Percentiles rank a stretch among this genome's conserved stretches.
Evolutionary conservation across 331 rosid genomes (phyloP).

Genomic region (Quercus tomentella): DNA sequence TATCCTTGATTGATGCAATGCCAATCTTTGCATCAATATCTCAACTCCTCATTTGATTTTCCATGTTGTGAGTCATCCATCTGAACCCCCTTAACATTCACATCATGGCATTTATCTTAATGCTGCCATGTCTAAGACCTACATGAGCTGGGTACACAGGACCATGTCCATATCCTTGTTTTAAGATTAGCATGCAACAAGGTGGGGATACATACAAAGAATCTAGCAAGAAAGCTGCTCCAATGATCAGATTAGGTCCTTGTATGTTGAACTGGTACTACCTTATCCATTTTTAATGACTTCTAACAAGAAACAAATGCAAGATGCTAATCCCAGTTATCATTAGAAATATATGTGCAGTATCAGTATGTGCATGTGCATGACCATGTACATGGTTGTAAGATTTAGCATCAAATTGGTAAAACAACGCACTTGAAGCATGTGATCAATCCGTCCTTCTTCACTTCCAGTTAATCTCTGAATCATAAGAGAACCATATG

Average conservation of each 20-base stretch:
- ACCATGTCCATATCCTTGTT: neutral
- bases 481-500: conserved; percentile 82
- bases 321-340: neutral
- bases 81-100: neutral
- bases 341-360: neutral
- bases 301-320: neutral
- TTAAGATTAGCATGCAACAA: neutral
- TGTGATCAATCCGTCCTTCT: conserved; percentile 81
- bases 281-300: neutral
- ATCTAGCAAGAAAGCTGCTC: neutral
- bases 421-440: conserved; percentile 73
- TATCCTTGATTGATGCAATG: neutral
- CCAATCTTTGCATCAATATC: too few relatives aligned
- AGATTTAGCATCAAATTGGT: conserved; percentile 5
- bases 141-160: neutral
- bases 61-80: neutral
- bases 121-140: neutral
- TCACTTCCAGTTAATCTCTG: conserved; percentile 76
- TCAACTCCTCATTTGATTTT: neutral
- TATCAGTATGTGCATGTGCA: neutral
- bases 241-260: neutral
- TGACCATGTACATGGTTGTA: neutral
- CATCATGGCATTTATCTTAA: neutral
- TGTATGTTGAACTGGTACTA: neutral
- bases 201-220: neutral